phyloP scores from a whole-genome alignment of 345 rosid genomes.

The Ceriops decandra region DNA sequence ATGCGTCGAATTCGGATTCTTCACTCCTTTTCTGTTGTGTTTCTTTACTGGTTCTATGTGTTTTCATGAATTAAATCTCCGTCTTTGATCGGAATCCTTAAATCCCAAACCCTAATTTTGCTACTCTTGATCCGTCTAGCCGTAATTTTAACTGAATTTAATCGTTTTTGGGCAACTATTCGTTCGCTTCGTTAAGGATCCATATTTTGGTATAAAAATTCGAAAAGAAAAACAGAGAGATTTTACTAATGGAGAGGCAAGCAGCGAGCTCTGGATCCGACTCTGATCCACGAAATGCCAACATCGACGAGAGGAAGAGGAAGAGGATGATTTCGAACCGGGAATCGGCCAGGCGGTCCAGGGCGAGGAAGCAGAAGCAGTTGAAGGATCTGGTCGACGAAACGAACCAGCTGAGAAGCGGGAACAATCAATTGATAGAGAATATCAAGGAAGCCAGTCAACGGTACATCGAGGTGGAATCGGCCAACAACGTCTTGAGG shows the following conservation, averaged over 20 bases:
- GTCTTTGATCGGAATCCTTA: neutral
- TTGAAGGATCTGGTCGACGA: constrained; percentile 57
- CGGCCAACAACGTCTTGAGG: constrained; percentile 61
- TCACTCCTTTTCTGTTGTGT: constrained; percentile 91
- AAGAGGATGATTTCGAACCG: constrained; percentile 87
- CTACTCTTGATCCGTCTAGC: neutral
- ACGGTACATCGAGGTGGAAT: constrained; percentile 46
- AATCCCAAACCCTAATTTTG: neutral
- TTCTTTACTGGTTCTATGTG: constrained; percentile 87
- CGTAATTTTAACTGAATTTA: neutral
- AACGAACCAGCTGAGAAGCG: constrained; percentile 43
- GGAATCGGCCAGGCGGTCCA: constrained; percentile 81
- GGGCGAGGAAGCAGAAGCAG: constrained; percentile 75
- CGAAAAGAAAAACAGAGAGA: no score
- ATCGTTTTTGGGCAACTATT: no score
- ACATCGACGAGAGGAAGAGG: constrained; percentile 67
- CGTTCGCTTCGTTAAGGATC: no score
- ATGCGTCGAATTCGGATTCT: constrained; percentile 71
- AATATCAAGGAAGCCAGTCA: constrained; percentile 28
- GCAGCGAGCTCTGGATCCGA: constrained; percentile 62
- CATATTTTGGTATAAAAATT: no score
- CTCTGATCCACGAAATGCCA: constrained; percentile 42
- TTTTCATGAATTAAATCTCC: constrained; percentile 46
- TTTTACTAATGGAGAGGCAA: constrained; percentile 22
- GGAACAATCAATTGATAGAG: constrained; percentile 36